Evolutionary conservation across 306 rosid genomes (phyloP).

Genomic region (Ceratonia siliqua): DNA sequence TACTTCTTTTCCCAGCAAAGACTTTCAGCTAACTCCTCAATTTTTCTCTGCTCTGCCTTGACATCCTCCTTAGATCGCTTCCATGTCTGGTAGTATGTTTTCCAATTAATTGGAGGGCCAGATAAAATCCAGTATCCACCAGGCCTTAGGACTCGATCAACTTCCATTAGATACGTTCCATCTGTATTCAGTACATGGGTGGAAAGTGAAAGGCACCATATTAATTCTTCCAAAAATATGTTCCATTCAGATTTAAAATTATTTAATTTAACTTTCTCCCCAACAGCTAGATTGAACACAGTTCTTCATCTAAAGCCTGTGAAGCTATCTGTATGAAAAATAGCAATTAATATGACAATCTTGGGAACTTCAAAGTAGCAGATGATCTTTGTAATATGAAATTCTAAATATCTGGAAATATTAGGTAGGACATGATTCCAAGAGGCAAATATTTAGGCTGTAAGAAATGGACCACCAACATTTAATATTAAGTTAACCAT

Average conservation of each 20-base stretch:
- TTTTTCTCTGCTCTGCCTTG: slow-evolving; percentile 73
- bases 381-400: slow-evolving; percentile 23
- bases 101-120: slow-evolving; percentile 97
- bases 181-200: slow-evolving; percentile 49
- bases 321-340: neutral
- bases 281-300: neutral
- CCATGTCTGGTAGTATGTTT: slow-evolving; percentile 80
- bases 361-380: slow-evolving; percentile 1
- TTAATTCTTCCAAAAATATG: slow-evolving; percentile 1
- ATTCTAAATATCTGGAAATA: neutral
- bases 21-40: slow-evolving; percentile 78
- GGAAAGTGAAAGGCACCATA: slow-evolving; percentile 21
- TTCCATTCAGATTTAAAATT: slow-evolving; percentile 16
- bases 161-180: slow-evolving; percentile 89
- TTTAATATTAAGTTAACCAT: neutral
- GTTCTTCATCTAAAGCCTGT: slow-evolving; percentile 12
- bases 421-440: neutral
- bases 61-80: slow-evolving; percentile 77
- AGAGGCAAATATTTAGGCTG: neutral
- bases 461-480: slow-evolving; percentile 8
- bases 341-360: slow-evolving; percentile 3
- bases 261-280: neutral
- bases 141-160: slow-evolving; percentile 91
- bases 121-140: slow-evolving; percentile 96
- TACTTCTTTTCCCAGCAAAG: slow-evolving; percentile 98